Evolutionary conservation across 140 eudicot species (phyloP).

Genomic region (Flaveria floridana): DNA sequence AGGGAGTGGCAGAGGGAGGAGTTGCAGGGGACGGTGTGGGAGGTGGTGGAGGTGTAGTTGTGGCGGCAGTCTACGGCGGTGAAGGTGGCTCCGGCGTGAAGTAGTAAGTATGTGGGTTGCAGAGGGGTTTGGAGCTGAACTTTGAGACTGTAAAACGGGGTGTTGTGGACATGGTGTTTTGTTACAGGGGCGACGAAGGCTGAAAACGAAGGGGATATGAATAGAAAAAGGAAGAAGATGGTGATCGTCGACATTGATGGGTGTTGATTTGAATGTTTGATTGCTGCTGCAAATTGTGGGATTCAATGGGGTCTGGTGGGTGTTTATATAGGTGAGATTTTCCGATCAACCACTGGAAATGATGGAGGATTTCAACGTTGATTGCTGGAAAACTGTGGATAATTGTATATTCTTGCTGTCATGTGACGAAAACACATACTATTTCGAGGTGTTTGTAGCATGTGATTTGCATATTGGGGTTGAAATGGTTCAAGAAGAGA

Average conservation of each 20-base stretch:
- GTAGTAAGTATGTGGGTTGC: constrained; percentile 40
- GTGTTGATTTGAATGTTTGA: neutral
- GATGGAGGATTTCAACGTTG: constrained; percentile 13
- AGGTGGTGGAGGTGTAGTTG: constrained; percentile 47
- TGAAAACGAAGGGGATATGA: constrained; percentile 29
- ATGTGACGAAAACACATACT: constrained; percentile 19
- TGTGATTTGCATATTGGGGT: constrained; percentile 1
- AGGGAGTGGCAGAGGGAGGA: constrained; percentile 38
- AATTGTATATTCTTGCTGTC: neutral
- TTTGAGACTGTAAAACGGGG: constrained; percentile 34
- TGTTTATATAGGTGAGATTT: constrained; percentile 5
- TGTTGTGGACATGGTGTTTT: constrained; percentile 34
- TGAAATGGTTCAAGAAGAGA: neutral
- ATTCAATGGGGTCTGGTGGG: neutral
- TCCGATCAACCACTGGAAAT: constrained; percentile 16
- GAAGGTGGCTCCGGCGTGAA: constrained; percentile 32
- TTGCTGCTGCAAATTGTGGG: neutral
- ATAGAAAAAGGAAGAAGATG: constrained; percentile 18
- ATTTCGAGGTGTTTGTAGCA: constrained; percentile 9
- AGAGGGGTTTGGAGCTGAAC: constrained; percentile 41
- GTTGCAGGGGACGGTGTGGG: constrained; percentile 38
- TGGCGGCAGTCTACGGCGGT: constrained; percentile 36
- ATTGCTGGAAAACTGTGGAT: neutral
- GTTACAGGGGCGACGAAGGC: constrained; percentile 38
- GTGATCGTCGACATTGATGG: constrained; percentile 20